Evolutionary conservation across 108 stramenopile species (phyloP).

Genomic region (Nannochloropsis oceanica): DNA sequence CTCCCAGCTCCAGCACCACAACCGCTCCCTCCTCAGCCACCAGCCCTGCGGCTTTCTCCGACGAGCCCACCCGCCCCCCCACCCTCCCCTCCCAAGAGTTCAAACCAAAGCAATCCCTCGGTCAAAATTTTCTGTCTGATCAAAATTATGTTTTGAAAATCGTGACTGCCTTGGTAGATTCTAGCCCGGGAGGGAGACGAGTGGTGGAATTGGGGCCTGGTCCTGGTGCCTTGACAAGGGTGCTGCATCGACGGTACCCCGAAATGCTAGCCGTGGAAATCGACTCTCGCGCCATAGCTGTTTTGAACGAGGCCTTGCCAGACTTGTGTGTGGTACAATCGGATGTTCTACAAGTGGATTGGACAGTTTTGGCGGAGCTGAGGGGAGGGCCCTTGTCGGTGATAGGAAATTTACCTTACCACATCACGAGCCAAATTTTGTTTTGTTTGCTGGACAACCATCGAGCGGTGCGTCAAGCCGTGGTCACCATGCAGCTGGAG

Average conservation of each 20-base stretch:
- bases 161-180: constrained; percentile 57
- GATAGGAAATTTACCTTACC: constrained; percentile 90
- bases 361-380: constrained; percentile 54
- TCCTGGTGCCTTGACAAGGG: constrained; percentile 75
- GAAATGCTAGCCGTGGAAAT: constrained; percentile 81
- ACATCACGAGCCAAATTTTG: constrained; percentile 87
- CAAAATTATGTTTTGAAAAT: constrained; percentile 86
- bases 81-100: constrained; percentile 16
- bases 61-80: not conserved
- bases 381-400: constrained; percentile 63
- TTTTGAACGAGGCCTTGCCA: constrained; percentile 42
- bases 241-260: constrained; percentile 56
- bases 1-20: not conserved
- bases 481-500: constrained; percentile 94
- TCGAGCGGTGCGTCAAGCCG: constrained; percentile 61
- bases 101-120: constrained; percentile 73
- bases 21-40: not conserved
- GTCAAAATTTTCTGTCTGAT: constrained; percentile 85
- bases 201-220: constrained; percentile 85
- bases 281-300: constrained; percentile 66
- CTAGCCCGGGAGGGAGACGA: constrained; percentile 40
- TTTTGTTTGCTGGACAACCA: constrained; percentile 82
- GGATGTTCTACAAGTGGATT: constrained; percentile 79
- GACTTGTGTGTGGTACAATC: constrained; percentile 30
- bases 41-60: not conserved